Evolutionary conservation across 192 early-diverging fungal species (phyloP), one percentile per base, ranked within the genome.

Genomic region (Geosiphon pyriformis): DNA sequence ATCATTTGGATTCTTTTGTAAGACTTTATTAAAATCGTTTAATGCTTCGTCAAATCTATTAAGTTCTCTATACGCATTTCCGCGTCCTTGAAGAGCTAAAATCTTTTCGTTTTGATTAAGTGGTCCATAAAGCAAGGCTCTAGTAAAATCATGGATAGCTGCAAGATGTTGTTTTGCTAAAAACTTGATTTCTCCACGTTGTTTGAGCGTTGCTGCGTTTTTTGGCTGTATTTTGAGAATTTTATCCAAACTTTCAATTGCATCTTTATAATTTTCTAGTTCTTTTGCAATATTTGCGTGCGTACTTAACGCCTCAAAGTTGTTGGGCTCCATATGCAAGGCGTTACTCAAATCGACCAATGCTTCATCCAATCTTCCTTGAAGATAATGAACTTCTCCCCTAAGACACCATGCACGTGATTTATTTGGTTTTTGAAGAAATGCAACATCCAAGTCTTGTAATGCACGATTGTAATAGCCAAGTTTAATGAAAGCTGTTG

Each of bases 341-440:
- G 59, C 33, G 22, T 35, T 42, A 61, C 33, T n/a, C 20, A 61
- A 37, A 47, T 61, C 59, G 3, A 2, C 22, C 18, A 61, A 15
- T 25, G 59, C 59, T 7, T 47, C 33, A 26, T 23, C 35, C 20
- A 42, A 61, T 15, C 22, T 20, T 61, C 46, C 23, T 26, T 47
- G 59, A n/a, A 26, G 23, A 27, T 32, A 37, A 23, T 61, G 23
- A 34, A 46, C 20, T 3, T 37, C 34, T 22, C 34, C 59, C 46
- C 59, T 61, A 17, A 61, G 42, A 61, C 33, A 47, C 59, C 33
- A 42, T 12, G 37, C 59, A 10, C 42, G 15, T 25, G 26, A 12
- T 15, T 61, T 61, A 47, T 61, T n/a, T 25, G 59, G 42, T 61
- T 61, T 61, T 8, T 23, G 25, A 11, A 25, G 4, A 22, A 61